Evolutionary conservation across 495 filamentous ascomycete species (phyloP).

Genomic region (Chaetomium tenue): DNA sequence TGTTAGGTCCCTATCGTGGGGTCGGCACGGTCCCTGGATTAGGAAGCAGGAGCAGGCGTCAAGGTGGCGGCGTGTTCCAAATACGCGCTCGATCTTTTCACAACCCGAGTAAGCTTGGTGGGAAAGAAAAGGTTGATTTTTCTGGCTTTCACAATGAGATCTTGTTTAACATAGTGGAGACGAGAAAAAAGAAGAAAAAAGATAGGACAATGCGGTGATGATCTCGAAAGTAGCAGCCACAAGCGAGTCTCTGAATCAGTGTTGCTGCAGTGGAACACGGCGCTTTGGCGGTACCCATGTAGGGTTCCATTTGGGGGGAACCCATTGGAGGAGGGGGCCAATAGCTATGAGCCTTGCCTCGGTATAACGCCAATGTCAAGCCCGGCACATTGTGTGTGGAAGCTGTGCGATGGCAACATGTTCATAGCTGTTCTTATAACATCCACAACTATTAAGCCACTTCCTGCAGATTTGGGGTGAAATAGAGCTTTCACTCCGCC

Average conservation of each 20-base stretch:
- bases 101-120: neutral
- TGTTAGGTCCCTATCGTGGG: neutral
- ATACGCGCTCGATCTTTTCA: neutral
- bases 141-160: neutral
- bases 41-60: neutral
- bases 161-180: neutral
- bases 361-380: neutral
- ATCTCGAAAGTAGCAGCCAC: neutral
- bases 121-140: neutral
- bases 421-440: conserved; percentile 2
- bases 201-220: neutral
- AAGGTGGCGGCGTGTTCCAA: neutral
- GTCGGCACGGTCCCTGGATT: neutral
- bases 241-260: neutral
- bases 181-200: no score
- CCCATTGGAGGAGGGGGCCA: no score
- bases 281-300: neutral
- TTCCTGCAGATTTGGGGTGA: neutral
- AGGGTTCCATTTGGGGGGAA: neutral
- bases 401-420: neutral
- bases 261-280: conserved; percentile 8
- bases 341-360: neutral
- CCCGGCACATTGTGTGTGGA: neutral
- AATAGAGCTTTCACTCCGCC: no score
- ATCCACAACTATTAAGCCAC: conserved; percentile 20